A percentile compares a stretch with the other conserved stretches of the same genome.
These are phyloP conservation scores for Beauveria caledonica DNA, from an alignment of 2,329 filamentous ascomycete species.

Conservation along the genomic window DNA sequence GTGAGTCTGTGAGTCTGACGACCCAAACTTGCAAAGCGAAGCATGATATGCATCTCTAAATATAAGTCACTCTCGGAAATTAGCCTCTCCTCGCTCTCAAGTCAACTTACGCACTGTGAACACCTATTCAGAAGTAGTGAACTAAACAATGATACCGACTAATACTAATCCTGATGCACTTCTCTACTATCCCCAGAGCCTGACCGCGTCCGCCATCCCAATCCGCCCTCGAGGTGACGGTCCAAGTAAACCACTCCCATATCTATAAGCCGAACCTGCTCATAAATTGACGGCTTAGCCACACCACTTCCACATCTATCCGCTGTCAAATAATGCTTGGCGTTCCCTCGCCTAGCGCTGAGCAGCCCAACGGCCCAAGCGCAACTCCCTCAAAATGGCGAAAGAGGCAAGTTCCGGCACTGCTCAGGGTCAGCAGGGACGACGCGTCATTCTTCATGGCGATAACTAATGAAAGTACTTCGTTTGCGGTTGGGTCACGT, in stretches of 20 bases:
- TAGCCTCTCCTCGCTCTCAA: conserved; percentile 33
- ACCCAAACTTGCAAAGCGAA: conserved; percentile 5
- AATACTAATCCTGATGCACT: conserved; percentile 20
- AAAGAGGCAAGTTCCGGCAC: no score
- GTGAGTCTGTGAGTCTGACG: no score
- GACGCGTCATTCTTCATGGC: no score
- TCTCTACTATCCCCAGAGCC: conserved; percentile 28
- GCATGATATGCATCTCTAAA: conserved; percentile 28
- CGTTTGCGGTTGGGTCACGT: no score
- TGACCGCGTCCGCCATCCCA: conserved; percentile 31
- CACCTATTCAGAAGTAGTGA: conserved; percentile 29
- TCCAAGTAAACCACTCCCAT: not conserved
- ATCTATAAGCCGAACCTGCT: not conserved
- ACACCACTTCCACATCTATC: no score
- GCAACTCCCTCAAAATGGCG: no score
- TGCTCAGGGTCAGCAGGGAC: no score
- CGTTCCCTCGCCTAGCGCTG: no score
- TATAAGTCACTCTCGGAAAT: conserved; percentile 42
- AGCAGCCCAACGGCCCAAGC: no score
- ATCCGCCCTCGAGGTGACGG: not conserved
- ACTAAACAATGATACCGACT: conserved; percentile 20
- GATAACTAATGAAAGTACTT: no score
- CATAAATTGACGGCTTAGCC: no score
- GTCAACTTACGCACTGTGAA: conserved; percentile 33
- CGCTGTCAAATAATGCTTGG: no score